Evolutionary conservation across 2,329 filamentous ascomycete species (phyloP).

Genomic region (Aspergillus sp.): DNA sequence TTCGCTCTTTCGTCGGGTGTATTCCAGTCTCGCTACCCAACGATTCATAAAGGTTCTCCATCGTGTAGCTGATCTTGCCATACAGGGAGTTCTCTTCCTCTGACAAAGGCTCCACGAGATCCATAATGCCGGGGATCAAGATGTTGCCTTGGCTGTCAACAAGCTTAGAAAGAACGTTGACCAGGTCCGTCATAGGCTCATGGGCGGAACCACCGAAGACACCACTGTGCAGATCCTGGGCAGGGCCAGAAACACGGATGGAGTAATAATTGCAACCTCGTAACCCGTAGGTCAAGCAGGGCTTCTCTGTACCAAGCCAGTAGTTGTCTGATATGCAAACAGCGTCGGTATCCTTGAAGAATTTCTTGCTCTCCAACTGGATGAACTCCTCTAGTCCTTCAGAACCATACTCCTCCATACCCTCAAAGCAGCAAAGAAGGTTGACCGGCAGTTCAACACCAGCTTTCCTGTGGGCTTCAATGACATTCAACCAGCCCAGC

Average conservation of each 20-base stretch:
- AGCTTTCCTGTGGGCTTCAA: slow-evolving; percentile 93
- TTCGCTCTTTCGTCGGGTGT: slow-evolving; percentile 77
- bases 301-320: slow-evolving; percentile 98
- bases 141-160: slow-evolving; percentile 91
- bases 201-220: slow-evolving; percentile 95
- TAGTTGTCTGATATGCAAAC: slow-evolving; percentile 99
- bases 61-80: slow-evolving; percentile 82
- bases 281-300: slow-evolving; percentile 92
- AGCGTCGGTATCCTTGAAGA: slow-evolving; percentile 90
- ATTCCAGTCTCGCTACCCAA: slow-evolving; percentile 84
- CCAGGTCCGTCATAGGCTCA: slow-evolving; percentile 96
- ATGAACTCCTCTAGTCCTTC: slow-evolving; percentile 96
- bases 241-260: slow-evolving; percentile 80
- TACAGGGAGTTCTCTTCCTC: slow-evolving; percentile 84
- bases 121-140: slow-evolving; percentile 83
- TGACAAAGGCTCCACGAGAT: slow-evolving; percentile 83
- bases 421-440: slow-evolving; percentile 98
- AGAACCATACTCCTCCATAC: slow-evolving; percentile 98
- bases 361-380: slow-evolving; percentile 79
- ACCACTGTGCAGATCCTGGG: slow-evolving; percentile 88
- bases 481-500: slow-evolving; percentile 93
- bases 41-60: slow-evolving; percentile 89
- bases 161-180: slow-evolving; percentile 70
- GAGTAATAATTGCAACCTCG: slow-evolving; percentile 98
- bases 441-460: slow-evolving; percentile 94